These are phyloP conservation scores for Zygoascus sp. DNA, from an alignment of 1,139 yeast genomes.

Conservation along the genomic window DNA sequence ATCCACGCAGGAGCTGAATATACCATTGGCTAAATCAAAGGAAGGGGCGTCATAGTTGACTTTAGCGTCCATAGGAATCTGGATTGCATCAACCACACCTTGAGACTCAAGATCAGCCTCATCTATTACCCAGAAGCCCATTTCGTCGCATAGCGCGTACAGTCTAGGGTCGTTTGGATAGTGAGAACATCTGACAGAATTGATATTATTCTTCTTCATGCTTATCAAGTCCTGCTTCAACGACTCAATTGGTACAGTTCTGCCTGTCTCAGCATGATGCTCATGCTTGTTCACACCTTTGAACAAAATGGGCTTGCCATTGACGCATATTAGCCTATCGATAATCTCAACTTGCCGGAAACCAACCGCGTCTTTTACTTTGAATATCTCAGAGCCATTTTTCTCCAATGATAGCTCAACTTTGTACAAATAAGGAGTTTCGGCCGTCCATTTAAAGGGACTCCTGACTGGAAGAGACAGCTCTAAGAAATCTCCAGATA, in stretches of 20 bases:
- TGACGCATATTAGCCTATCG: constrained; percentile 31
- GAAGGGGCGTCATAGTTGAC: constrained; percentile 12
- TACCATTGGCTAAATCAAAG: constrained; percentile 18
- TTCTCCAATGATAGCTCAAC: constrained; percentile 17
- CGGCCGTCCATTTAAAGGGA: constrained; percentile 35
- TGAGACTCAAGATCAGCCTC: constrained; percentile 40
- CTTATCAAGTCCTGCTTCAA: constrained; percentile 30
- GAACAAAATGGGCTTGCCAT: constrained; percentile 31
- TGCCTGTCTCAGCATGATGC: constrained; percentile 35
- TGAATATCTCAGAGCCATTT: constrained; percentile 11
- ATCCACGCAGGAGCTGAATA: constrained; percentile 31
- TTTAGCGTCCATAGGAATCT: constrained; percentile 18
- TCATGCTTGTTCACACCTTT: constrained; percentile 39
- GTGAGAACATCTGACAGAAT: constrained; percentile 37
- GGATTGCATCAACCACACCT: constrained; percentile 29
- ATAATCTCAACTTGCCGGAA: constrained; percentile 33
- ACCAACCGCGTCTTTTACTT: constrained; percentile 26
- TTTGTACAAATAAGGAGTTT: constrained; percentile 33
- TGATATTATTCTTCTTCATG: constrained; percentile 36
- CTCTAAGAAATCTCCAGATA: neutral
- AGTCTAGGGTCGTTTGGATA: constrained; percentile 30
- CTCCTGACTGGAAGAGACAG: constrained; percentile 5
- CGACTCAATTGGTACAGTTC: constrained; percentile 37
- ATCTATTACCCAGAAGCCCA: constrained; percentile 37
- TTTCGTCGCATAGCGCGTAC: constrained; percentile 23